Conservation (phyloP, 2,329 filamentous ascomycete genomes). For the Aspergillus transmontanensis region DNA sequence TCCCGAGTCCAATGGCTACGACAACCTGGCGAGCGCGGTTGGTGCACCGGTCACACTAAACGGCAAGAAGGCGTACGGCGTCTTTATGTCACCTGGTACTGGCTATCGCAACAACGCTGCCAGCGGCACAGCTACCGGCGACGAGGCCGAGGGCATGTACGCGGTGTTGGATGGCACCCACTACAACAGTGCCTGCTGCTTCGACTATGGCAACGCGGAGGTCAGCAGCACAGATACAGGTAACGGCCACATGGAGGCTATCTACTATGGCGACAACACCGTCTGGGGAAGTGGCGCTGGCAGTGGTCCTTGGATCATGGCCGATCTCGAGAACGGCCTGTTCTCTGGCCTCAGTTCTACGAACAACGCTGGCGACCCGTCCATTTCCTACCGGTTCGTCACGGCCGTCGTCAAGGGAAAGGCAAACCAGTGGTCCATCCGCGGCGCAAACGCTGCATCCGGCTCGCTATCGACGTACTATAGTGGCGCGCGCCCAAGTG, state of each 20-base stretch:
- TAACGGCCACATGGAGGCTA: constrained; percentile 68
- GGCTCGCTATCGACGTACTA: constrained; percentile 62
- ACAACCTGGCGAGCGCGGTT: constrained; percentile 61
- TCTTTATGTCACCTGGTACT: constrained; percentile 63
- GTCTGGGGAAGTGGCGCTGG: constrained; percentile 61
- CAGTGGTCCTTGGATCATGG: constrained; percentile 68
- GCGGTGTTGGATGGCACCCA: constrained; percentile 37
- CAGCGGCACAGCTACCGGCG: constrained; percentile 57
- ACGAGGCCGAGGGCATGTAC: constrained; percentile 50
- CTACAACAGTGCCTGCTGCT: constrained; percentile 44
- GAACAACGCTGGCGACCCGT: constrained; percentile 56
- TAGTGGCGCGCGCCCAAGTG: constrained; percentile 57
- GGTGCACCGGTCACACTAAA: constrained; percentile 64
- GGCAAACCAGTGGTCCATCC: constrained; percentile 60
- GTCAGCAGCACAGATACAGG: constrained; percentile 57
- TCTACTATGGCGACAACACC: constrained; percentile 63
- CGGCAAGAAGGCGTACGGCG: constrained; percentile 64
- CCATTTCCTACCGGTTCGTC: constrained; percentile 58
- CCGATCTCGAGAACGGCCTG: constrained; percentile 68
- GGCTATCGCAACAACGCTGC: constrained; percentile 64
- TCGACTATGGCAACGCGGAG: constrained; percentile 63
- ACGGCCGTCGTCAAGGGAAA: constrained; percentile 61
- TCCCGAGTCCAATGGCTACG: constrained; percentile 59
- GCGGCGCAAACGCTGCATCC: constrained; percentile 59
- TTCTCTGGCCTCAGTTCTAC: constrained; percentile 57